A percentile compares a stretch with the other conserved stretches of the same genome.
These are phyloP conservation scores for Colletotrichum cereale DNA, from an alignment of 2,329 filamentous ascomycete species.

Conservation along the genomic window DNA sequence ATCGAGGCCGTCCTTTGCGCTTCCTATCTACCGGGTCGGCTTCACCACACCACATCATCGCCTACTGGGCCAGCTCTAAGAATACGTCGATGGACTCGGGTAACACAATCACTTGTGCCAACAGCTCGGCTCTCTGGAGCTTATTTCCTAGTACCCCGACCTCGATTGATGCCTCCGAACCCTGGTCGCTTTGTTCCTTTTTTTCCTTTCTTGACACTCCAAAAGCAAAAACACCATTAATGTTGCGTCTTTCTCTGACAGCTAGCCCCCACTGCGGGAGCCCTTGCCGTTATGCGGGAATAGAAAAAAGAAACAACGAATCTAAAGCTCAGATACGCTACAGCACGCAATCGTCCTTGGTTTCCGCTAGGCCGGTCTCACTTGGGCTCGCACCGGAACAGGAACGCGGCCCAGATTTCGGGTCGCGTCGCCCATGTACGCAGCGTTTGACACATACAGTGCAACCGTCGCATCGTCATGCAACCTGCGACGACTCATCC, in stretches of 20 bases:
- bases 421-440: slow-evolving; percentile 9
- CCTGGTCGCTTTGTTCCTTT: slow-evolving; percentile 22
- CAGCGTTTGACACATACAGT: slow-evolving; percentile 18
- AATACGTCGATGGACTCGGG: background rate
- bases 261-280: background rate
- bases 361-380: slow-evolving; percentile 13
- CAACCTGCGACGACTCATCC: slow-evolving; percentile 27
- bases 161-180: slow-evolving; percentile 12
- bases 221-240: slow-evolving; percentile 10
- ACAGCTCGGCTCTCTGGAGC: background rate
- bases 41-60: slow-evolving; percentile 24
- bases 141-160: background rate
- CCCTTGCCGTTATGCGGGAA: background rate
- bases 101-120: slow-evolving; percentile 8
- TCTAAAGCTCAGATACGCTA: slow-evolving; percentile 5
- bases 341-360: slow-evolving; percentile 14
- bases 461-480: slow-evolving; percentile 30
- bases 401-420: background rate
- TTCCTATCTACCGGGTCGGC: background rate
- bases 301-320: slow-evolving; percentile 22
- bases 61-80: background rate
- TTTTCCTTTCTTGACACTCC: slow-evolving; percentile 17
- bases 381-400: background rate
- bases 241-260: slow-evolving; percentile 12
- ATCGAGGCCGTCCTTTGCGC: background rate